phyloP scores from a whole-genome alignment of 768 basidiomycete species.

The Exsudoporus frostii region DNA sequence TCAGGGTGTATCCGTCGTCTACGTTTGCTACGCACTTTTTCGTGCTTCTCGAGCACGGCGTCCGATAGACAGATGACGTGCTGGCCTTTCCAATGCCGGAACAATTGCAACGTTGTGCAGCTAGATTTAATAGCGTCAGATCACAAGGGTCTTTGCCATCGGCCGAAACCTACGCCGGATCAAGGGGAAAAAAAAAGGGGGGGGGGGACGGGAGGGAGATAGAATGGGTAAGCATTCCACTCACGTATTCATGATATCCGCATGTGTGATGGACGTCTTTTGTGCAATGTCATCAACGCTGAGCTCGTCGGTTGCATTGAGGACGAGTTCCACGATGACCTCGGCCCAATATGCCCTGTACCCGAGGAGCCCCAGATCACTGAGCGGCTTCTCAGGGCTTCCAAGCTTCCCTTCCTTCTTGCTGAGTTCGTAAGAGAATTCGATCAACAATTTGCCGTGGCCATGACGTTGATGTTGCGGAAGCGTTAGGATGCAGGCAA shows the following conservation, averaged over 20 bases:
- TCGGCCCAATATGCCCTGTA: slow-evolving; percentile 99
- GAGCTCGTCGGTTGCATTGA: slow-evolving; percentile 68
- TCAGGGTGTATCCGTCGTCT: slow-evolving; percentile 77
- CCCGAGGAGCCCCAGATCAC: slow-evolving; percentile 86
- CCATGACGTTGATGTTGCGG: slow-evolving; percentile 97
- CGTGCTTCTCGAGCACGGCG: slow-evolving; percentile 85
- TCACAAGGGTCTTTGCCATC: not conserved
- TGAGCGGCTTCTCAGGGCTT: slow-evolving; percentile 96
- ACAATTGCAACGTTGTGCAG: slow-evolving; percentile 89
- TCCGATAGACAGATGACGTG: slow-evolving; percentile 93
- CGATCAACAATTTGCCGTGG: slow-evolving; percentile 92
- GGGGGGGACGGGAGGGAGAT: not conserved
- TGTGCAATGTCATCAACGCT: slow-evolving; percentile 97
- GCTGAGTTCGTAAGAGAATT: slow-evolving; percentile 97
- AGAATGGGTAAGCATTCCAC: slow-evolving; percentile 37
- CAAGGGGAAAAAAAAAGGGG: too few relatives aligned
- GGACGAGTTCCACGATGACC: slow-evolving; percentile 86
- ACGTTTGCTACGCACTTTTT: slow-evolving; percentile 77
- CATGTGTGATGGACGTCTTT: slow-evolving; percentile 90
- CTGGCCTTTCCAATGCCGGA: slow-evolving; percentile 94
- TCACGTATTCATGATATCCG: slow-evolving; percentile 98
- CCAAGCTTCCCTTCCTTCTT: slow-evolving; percentile 96
- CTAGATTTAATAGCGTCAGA: slow-evolving; percentile 41
- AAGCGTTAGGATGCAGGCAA: slow-evolving; percentile 97
- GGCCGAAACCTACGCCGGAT: not conserved